phyloP scores from a whole-genome alignment of 129 eudicot species.

The Tagetes erecta region DNA sequence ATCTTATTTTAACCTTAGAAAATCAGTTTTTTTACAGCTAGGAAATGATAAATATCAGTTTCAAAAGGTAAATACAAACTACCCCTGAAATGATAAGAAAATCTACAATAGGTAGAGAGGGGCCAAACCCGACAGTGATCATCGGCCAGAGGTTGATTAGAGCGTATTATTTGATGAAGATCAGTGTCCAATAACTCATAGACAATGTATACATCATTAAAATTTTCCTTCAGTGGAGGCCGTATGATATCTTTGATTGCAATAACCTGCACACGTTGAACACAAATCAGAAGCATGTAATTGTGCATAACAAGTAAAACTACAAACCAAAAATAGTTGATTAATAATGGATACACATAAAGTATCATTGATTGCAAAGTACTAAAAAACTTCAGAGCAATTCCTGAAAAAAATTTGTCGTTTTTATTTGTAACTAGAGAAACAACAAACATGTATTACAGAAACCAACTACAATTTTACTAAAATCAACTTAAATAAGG shows the following conservation, averaged over 20 bases:
- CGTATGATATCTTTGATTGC: conserved; percentile 82
- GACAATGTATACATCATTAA: conserved; percentile 90
- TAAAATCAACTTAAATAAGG: not conserved
- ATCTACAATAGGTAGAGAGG: not conserved
- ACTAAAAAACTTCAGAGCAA: not conserved
- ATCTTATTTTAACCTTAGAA: too few relatives aligned
- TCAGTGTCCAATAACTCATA: conserved; percentile 95
- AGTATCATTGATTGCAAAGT: not conserved
- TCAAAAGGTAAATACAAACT: not conserved
- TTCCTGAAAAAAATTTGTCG: not conserved
- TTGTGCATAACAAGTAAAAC: not conserved
- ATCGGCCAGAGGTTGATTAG: conserved; percentile 75
- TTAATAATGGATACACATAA: not conserved
- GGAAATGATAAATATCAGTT: not conserved
- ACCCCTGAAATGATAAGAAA: not conserved
- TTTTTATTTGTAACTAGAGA: not conserved
- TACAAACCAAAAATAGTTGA: not conserved
- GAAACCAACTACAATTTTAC: not conserved
- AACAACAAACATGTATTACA: not conserved
- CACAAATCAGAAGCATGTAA: conserved; percentile 1
- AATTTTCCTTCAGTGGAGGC: conserved; percentile 80
- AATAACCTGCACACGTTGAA: conserved; percentile 54
- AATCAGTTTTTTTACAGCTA: not conserved
- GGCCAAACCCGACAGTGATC: conserved; percentile 95
- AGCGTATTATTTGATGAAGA: conserved; percentile 92